phyloP scores from a whole-genome alignment of 1,284 basidiomycete genomes.

The Caloboletus inedulis region DNA sequence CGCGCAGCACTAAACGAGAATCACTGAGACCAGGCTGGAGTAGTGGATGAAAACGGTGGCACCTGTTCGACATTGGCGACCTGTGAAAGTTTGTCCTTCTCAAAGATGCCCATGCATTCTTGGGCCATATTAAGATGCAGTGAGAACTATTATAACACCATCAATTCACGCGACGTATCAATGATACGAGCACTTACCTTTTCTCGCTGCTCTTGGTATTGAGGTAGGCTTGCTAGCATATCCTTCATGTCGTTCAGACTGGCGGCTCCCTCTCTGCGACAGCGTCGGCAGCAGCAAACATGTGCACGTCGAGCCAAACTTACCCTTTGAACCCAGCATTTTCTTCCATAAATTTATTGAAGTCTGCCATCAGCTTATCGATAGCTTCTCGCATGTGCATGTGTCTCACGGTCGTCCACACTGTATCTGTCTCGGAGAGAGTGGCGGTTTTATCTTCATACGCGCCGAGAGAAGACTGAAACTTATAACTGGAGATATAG shows the following conservation, averaged over 20 bases:
- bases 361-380: slow-evolving; percentile 93
- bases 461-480: slow-evolving; percentile 77
- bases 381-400: slow-evolving; percentile 99
- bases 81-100: slow-evolving; percentile 81
- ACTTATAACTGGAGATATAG: slow-evolving; percentile 65
- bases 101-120: slow-evolving; percentile 94
- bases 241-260: slow-evolving; percentile 98
- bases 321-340: slow-evolving; percentile 89
- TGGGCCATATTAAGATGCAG: slow-evolving; percentile 97
- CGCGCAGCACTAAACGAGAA: slow-evolving; percentile 69
- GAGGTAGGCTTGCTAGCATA: slow-evolving; percentile 93
- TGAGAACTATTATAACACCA: slow-evolving; percentile 65
- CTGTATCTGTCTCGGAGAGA: slow-evolving; percentile 81
- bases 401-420: slow-evolving; percentile 92
- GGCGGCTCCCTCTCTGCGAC: slow-evolving; percentile 68
- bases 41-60: slow-evolving; percentile 13
- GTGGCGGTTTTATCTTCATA: slow-evolving; percentile 86
- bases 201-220: slow-evolving; percentile 94
- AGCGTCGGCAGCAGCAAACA: background rate
- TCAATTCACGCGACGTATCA: background rate
- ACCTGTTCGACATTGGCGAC: slow-evolving; percentile 94
- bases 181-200: slow-evolving; percentile 52
- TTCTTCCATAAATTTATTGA: slow-evolving; percentile 90
- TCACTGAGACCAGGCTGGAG: slow-evolving; percentile 1
- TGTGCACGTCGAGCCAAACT: slow-evolving; percentile 27